Percentiles rank a stretch among this genome's conserved stretches.
Evolutionary conservation across 768 basidiomycete genomes (phyloP).

Genomic region (Clitopilus hobsonii): DNA sequence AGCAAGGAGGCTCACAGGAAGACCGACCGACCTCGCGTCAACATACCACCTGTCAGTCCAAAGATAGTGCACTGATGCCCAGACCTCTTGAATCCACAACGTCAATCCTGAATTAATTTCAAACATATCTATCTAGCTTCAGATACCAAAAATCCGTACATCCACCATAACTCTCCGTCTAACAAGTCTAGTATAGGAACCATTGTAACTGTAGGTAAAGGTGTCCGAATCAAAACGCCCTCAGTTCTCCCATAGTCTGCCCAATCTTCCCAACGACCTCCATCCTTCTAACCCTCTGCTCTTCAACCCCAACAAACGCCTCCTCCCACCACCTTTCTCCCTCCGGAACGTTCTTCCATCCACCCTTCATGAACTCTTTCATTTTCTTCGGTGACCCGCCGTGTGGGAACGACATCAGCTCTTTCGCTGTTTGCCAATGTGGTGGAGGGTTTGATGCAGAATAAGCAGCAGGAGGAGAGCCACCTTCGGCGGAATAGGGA

Average conservation of each 20-base stretch:
- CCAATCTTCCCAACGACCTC: slow-evolving; percentile 16
- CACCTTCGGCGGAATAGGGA: slow-evolving; percentile 8
- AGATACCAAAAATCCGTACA: too few relatives aligned
- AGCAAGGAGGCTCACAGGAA: too few relatives aligned
- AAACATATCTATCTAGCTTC: too few relatives aligned
- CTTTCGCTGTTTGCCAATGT: slow-evolving; percentile 39
- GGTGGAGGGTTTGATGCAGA: slow-evolving; percentile 42
- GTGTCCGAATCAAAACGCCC: background rate
- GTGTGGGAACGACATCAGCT: slow-evolving; percentile 22
- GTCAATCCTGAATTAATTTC: too few relatives aligned
- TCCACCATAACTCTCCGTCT: too few relatives aligned
- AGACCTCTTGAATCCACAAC: too few relatives aligned
- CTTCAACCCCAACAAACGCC: slow-evolving; percentile 46
- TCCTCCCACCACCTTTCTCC: slow-evolving; percentile 66
- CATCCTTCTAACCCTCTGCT: slow-evolving; percentile 30
- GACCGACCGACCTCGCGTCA: too few relatives aligned
- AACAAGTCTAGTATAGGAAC: background rate
- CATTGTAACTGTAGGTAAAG: too few relatives aligned
- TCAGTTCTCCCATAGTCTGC: background rate
- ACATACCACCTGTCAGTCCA: too few relatives aligned
- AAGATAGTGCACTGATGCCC: too few relatives aligned
- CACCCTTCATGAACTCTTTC: slow-evolving; percentile 45
- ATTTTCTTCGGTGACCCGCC: slow-evolving; percentile 36
- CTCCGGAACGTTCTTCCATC: slow-evolving; percentile 59
- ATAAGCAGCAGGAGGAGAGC: slow-evolving; percentile 33